Percentiles rank a stretch among this genome's conserved stretches.
These are phyloP conservation scores for Ehretia macrophylla DNA, from an alignment of 257 asterid species.

Conservation along the genomic window DNA sequence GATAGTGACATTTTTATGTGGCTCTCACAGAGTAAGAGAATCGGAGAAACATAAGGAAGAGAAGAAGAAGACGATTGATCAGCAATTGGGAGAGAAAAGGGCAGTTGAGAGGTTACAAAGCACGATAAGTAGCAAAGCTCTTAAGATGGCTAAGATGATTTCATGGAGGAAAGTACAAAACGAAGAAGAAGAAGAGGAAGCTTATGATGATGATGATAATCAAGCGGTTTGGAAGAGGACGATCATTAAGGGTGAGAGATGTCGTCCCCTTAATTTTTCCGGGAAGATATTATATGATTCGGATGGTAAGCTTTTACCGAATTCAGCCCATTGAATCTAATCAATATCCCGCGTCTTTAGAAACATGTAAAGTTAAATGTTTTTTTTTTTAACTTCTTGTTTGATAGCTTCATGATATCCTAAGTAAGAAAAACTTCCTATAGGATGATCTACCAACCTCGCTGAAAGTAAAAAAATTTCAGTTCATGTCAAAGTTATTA, in stretches of 20 bases:
- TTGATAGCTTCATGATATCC: too few species aligned
- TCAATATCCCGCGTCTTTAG: not conserved
- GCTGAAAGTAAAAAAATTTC: too few species aligned
- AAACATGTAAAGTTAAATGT: too few species aligned
- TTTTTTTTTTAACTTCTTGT: too few species aligned
- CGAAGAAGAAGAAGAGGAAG: slow-evolving; percentile 13
- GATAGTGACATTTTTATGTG: slow-evolving; percentile 36
- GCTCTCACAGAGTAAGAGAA: slow-evolving; percentile 26
- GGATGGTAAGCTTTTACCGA: slow-evolving; percentile 58
- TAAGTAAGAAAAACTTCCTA: too few species aligned
- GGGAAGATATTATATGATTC: slow-evolving; percentile 72
- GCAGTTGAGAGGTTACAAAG: slow-evolving; percentile 35
- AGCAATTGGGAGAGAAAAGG: slow-evolving; percentile 37
- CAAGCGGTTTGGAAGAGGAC: slow-evolving; percentile 69
- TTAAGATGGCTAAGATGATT: slow-evolving; percentile 44
- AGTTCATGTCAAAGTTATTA: too few species aligned
- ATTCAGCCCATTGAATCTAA: slow-evolving; percentile 10
- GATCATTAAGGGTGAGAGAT: slow-evolving; percentile 68
- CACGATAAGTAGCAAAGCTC: slow-evolving; percentile 53
- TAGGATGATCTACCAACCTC: too few species aligned
- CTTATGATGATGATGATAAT: slow-evolving; percentile 20
- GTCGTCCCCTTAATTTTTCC: slow-evolving; percentile 67
- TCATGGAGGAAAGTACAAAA: slow-evolving; percentile 60
- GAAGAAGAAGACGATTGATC: slow-evolving; percentile 10
- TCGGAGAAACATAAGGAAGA: slow-evolving; percentile 8